Conservation (phyloP, 768 basidiomycete genomes). For the Cytidiella melzeri region DNA sequence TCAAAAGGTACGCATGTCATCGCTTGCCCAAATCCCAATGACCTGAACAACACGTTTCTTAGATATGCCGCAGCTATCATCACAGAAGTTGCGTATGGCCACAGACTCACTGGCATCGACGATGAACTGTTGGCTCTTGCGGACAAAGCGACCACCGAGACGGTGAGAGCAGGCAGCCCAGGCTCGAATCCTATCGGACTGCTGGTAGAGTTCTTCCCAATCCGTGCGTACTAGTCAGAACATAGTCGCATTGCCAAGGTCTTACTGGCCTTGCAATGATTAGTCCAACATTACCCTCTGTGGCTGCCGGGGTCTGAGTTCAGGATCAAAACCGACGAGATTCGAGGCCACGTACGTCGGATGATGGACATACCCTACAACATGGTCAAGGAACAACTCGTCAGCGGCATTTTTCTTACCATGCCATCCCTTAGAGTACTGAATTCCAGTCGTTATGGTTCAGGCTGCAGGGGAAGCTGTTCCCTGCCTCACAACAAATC, state of each 20-base stretch:
- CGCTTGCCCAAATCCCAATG: background rate
- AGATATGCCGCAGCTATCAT: conserved; percentile 14
- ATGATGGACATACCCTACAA: background rate
- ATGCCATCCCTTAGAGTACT: background rate
- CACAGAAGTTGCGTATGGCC: conserved; percentile 15
- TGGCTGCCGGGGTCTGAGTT: conserved; percentile 2
- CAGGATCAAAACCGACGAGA: background rate
- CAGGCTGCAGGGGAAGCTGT: background rate
- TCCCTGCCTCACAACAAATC: background rate
- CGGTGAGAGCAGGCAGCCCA: conserved; percentile 9
- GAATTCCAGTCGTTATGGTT: too few species aligned
- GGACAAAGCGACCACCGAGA: conserved; percentile 10
- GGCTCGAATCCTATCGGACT: conserved; percentile 3
- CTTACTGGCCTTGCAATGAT: too few species aligned
- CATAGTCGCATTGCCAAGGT: background rate
- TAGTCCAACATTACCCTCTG: conserved; percentile 5
- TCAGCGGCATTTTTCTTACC: background rate
- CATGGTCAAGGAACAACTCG: background rate
- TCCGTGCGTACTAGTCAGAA: background rate
- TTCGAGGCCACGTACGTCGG: background rate
- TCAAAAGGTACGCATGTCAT: conserved; percentile 11
- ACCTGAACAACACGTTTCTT: background rate
- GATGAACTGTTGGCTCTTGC: conserved; percentile 13
- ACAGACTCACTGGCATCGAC: conserved; percentile 6
- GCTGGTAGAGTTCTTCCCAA: conserved; percentile 9